Evolutionary conservation across 164 flowering plant species (phyloP), one percentile per base, ranked within the genome.

Genomic region (Umbellularia californica): DNA sequence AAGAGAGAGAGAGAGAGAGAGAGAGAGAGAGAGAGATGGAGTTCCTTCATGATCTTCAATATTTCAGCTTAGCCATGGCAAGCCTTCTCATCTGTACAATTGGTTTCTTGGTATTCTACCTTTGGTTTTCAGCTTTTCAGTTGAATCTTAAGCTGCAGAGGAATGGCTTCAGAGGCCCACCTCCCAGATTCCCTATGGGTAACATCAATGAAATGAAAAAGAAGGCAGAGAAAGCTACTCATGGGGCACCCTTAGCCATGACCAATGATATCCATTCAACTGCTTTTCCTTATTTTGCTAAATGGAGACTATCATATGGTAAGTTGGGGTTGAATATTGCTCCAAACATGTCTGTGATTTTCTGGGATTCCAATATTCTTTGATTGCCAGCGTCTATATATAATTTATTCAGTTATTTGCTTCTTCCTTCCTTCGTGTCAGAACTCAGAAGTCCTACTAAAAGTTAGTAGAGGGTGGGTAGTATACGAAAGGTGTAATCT

Each of bases 121-220:
- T 80, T 50, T 90, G 87, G 91, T 35, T 95, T 77, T 72, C 76
- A 10, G 97, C 99, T 0, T 7, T 58, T 35, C 30, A 22, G 60
- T 82, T 80, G 10, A 75, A 80, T 23, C 55, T 51, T 17, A 88
- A 81, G 84, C 86, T 93, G 20, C 73, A 63, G 60, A 73, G 30
- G 50, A 84, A 80, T 72, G 97, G 97, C 58, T 83, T 93, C 74
- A 52, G 65, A 41, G 97, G 97, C 1, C 99, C 97, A n/a, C 71
- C 86, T 71, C 99, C 99, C 9, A 81, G 74, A 51, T 95, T 95
- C 52, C 99, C 99, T 50, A 65, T 95, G 0, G 97, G 98, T 55
- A 93, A 91, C 79, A 70, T 85, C 5, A 65, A 13, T 0, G 93
- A 89, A 35, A 95, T 91, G 90, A 82, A 52, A 35, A 86, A 70